Evolutionary conservation across 192 early-diverging fungal species (phyloP).

Genomic region (Coemansia sp.): DNA sequence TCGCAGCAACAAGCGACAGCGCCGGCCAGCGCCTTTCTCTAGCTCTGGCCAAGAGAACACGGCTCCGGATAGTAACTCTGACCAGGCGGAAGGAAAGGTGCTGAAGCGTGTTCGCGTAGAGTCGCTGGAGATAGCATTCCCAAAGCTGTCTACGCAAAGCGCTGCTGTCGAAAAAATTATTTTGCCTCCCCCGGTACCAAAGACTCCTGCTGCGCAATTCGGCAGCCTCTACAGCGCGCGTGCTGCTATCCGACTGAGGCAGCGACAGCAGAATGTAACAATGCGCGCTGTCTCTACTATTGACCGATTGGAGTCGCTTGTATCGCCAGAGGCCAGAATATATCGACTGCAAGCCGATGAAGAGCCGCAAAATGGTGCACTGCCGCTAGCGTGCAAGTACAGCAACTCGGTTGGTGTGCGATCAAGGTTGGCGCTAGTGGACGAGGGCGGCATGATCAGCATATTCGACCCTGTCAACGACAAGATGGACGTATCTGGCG

Average conservation of each 20-base stretch:
- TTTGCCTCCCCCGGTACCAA: background rate
- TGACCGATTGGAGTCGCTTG: conserved; percentile 16
- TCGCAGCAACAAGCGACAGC: conserved; percentile 26
- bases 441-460: conserved; percentile 37
- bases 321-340: conserved; percentile 24
- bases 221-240: background rate
- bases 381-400: conserved; percentile 49
- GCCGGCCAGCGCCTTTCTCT: background rate
- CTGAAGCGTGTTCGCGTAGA: background rate
- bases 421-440: conserved; percentile 34
- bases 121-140: background rate
- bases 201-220: background rate
- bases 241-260: conserved; percentile 12
- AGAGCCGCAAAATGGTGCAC: conserved; percentile 10
- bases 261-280: background rate
- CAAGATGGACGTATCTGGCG: conserved; percentile 9
- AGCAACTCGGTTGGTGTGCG: conserved; percentile 6
- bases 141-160: background rate
- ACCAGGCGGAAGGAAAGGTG: background rate
- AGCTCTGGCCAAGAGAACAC: conserved; percentile 17
- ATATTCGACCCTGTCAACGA: conserved; percentile 31
- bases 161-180: background rate
- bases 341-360: conserved; percentile 18
- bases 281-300: conserved; percentile 14
- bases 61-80: background rate